Conservation (phyloP, 169 alveolate genomes). For the Plasmodium yoelii region DNA sequence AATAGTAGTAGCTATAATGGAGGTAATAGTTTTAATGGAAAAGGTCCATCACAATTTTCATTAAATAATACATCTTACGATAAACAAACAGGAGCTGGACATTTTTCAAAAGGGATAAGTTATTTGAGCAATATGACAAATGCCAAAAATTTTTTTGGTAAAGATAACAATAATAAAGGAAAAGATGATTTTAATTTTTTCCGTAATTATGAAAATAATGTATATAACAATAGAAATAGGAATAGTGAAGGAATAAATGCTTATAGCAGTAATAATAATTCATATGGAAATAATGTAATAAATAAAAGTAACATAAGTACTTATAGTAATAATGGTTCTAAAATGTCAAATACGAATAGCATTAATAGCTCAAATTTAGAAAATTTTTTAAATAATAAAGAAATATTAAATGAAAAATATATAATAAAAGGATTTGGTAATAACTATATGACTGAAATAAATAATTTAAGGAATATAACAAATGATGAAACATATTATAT, state of each 20-base stretch:
- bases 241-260: not conserved
- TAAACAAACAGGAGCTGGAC: conserved; percentile 16
- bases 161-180: conserved; percentile 1
- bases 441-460: conserved; percentile 46
- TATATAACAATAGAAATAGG: not conserved
- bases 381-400: conserved; percentile 52
- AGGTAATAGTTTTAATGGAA: not conserved
- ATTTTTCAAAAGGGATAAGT: conserved; percentile 9
- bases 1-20: conserved; percentile 11
- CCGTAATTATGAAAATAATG: conserved; percentile 16
- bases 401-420: conserved; percentile 25
- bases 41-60: not conserved
- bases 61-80: conserved; percentile 1
- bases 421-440: conserved; percentile 55
- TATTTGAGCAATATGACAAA: conserved; percentile 24
- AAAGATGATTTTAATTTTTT: conserved; percentile 24
- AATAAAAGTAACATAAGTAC: not conserved
- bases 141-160: not conserved
- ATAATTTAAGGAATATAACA: conserved; percentile 51
- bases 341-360: not conserved
- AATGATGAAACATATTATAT: conserved; percentile 72
- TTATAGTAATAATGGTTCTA: not conserved
- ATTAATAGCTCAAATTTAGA: conserved; percentile 57
- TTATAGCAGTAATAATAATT: not conserved
- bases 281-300: not conserved